These are phyloP conservation scores for Penicillium polonicum DNA, from an alignment of 2,329 filamentous ascomycete species.

Conservation along the genomic window DNA sequence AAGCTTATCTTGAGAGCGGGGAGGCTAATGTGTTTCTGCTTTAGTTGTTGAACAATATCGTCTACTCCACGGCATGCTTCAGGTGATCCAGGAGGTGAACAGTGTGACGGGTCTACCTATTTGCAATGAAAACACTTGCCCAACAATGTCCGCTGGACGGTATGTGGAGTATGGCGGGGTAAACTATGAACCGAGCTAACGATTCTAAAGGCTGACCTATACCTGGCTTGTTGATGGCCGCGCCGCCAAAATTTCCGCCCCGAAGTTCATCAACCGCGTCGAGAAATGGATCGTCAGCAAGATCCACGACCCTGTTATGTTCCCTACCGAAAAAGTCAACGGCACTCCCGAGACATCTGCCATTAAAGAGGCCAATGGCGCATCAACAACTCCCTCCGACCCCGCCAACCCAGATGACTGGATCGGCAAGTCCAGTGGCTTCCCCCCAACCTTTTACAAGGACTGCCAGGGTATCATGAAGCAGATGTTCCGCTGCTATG, in stretches of 20 bases:
- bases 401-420: conserved; percentile 63
- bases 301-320: conserved; percentile 84
- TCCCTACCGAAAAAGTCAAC: conserved; percentile 78
- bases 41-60: conserved; percentile 90
- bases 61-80: conserved; percentile 83
- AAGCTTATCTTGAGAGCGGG: neutral
- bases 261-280: conserved; percentile 91
- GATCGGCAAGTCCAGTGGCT: conserved; percentile 89
- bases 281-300: conserved; percentile 98
- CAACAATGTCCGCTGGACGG: conserved; percentile 91
- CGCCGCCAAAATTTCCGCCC: conserved; percentile 87
- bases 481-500: conserved; percentile 98
- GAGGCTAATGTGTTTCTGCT: conserved; percentile 13
- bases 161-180: conserved; percentile 53
- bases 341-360: conserved; percentile 57
- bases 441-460: conserved; percentile 83
- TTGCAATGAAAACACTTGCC: conserved; percentile 81
- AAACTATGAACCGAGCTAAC: conserved; percentile 18
- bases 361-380: conserved; percentile 51
- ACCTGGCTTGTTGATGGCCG: conserved; percentile 90
- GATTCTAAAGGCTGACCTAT: conserved; percentile 72
- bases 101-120: conserved; percentile 70
- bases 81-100: conserved; percentile 83
- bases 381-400: conserved; percentile 18
- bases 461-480: conserved; percentile 94